Conservation (phyloP, 2,329 filamentous ascomycete genomes). For the Trichoderma polysporum region DNA sequence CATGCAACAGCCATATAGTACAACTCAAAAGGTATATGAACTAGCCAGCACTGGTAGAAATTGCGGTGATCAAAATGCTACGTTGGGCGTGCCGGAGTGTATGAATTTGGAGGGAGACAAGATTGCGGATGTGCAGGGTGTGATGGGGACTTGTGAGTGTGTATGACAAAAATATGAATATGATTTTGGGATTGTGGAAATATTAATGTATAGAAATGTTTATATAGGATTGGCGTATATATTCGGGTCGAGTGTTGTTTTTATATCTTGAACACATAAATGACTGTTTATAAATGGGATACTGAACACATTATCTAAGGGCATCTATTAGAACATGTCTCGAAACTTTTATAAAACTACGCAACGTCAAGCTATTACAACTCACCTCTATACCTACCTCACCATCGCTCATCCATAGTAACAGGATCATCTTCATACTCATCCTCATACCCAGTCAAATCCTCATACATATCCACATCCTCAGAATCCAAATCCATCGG, state of each 20-base stretch:
- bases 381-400: not conserved
- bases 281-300: not conserved
- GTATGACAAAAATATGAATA: slow-evolving; percentile 25
- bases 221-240: not conserved
- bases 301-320: no score
- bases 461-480: not conserved
- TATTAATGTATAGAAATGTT: not conserved
- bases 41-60: slow-evolving; percentile 60
- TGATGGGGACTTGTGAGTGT: slow-evolving; percentile 39
- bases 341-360: not conserved
- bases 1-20: not conserved
- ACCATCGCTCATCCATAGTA: not conserved
- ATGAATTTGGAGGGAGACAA: slow-evolving; percentile 38
- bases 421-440: not conserved
- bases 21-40: not conserved
- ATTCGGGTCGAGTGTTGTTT: not conserved
- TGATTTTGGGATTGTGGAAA: not conserved
- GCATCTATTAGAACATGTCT: no score
- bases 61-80: slow-evolving; percentile 50
- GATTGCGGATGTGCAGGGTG: slow-evolving; percentile 41
- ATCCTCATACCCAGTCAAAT: not conserved
- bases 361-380: not conserved
- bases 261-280: not conserved
- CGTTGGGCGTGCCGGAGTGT: slow-evolving; percentile 49
- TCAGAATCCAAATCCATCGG: slow-evolving; percentile 9